These are phyloP conservation scores for Phytophthora sansomeana DNA, from an alignment of 352 stramenopile genomes.

Conservation along the genomic window DNA sequence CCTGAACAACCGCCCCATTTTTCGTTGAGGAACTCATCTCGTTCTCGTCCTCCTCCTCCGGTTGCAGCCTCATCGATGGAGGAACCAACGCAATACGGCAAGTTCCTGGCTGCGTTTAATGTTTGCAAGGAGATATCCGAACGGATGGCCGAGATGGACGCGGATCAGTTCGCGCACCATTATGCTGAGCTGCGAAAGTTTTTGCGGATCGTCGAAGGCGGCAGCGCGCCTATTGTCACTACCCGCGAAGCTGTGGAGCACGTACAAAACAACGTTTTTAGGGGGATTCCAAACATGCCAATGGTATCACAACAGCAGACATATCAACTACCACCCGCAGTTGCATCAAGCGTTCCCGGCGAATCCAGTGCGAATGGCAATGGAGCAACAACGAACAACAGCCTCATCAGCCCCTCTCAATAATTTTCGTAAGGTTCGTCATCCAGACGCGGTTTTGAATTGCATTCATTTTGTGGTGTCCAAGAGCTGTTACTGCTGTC, in stretches of 20 bases:
- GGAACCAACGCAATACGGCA: conserved; percentile 29
- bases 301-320: conserved; percentile 9
- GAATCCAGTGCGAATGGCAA: background rate
- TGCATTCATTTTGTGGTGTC: background rate
- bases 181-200: conserved; percentile 32
- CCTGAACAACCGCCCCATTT: conserved; percentile 12
- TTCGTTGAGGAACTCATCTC: background rate
- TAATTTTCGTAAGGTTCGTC: conserved; percentile 7
- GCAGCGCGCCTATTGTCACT: conserved; percentile 27
- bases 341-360: background rate
- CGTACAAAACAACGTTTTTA: conserved; percentile 17
- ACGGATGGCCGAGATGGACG: conserved; percentile 34
- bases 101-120: conserved; percentile 40
- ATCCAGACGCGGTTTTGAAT: background rate
- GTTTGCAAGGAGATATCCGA: conserved; percentile 37
- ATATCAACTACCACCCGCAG: conserved; percentile 8
- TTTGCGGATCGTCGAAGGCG: conserved; percentile 28
- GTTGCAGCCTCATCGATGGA: background rate
- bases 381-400: conserved; percentile 12
- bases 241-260: conserved; percentile 31
- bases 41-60: conserved; percentile 4
- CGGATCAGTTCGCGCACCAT: conserved; percentile 18
- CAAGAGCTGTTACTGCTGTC: background rate
- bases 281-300: conserved; percentile 16
- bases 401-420: conserved; percentile 19